Base-by-base conservation (phyloP, 352 stramenopile species). In the Globisporangium splendens region DNA sequence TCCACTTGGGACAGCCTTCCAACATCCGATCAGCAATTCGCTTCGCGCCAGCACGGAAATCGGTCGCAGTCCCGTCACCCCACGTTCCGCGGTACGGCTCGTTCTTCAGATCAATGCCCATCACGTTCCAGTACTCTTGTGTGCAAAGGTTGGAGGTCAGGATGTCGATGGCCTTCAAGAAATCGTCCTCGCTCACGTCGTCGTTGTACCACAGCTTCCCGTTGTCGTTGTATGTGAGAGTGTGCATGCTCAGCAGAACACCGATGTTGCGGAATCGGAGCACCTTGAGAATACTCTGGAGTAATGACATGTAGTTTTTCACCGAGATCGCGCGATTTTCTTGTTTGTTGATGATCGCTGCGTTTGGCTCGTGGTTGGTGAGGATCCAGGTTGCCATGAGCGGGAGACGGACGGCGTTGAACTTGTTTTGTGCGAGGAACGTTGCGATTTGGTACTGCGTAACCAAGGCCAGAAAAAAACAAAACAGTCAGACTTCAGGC, bases 351-450 rank as follows among this genome's bases (percentile, higher is more conserved):
- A 86, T 79, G 22, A 86, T 57, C 15, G 49, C 63, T 11, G 44
- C 55, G 59, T 76, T 72, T 14, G 79, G 79, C 12, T 72, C 55
- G n/a, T 72, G 73, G 60, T 92, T 89, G 1, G 69, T 73, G 17
- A 92, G 57, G 46, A 92, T 79, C 64, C 65, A 83, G 18, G 68
- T 49, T 8, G 68, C 72, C 66, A 84, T 89, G 17, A 92, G 72
- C 8, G 82, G 82, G n/a, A 92, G 51, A 0, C 82, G 79, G 11
- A 91, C 75, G 15, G 75, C 69, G 41, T 91, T 91, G 63, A 88
- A 91, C n/a, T 90, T 88, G 77, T 91, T 88, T 43, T 71, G 50
- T 0, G 76, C 48, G 22, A 92, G 58, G 56, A 90, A 92, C n/a
- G 69, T 60, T n/a, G 79, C 76, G 21, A 92, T 72, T 61, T 88